A percentile compares a stretch with the other conserved stretches of the same genome.
phyloP scores from a whole-genome alignment of 805 yeast genomes.

The Maudiozyma serrabonitensis region DNA sequence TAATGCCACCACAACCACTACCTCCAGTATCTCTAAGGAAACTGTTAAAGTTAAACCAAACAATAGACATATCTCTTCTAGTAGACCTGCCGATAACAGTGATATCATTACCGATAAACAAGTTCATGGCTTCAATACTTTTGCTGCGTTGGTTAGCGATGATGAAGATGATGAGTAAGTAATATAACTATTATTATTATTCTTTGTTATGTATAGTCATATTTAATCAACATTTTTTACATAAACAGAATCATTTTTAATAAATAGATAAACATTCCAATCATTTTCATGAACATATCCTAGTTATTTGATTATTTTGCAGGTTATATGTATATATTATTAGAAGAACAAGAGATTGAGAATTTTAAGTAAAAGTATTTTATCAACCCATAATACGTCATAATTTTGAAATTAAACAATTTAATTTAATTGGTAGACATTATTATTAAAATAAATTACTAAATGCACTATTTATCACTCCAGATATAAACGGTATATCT shows the following conservation, averaged over 20 bases:
- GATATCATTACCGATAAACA: conserved; percentile 63
- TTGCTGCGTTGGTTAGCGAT: conserved; percentile 60
- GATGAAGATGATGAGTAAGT: conserved; percentile 37
- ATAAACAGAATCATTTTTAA: too few relatives aligned
- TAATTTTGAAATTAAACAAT: too few relatives aligned
- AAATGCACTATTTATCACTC: too few relatives aligned
- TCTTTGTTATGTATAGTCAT: background rate
- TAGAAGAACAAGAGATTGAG: too few relatives aligned
- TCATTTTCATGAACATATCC: background rate
- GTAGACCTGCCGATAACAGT: conserved; percentile 64
- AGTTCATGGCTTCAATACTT: conserved; percentile 63
- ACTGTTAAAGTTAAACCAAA: conserved; percentile 55
- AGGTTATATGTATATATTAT: too few relatives aligned
- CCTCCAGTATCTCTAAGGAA: conserved; percentile 30
- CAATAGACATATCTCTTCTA: conserved; percentile 64
- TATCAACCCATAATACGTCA: too few relatives aligned
- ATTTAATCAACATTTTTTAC: too few relatives aligned
- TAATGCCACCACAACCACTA: conserved; percentile 13
- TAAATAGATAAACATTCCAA: background rate
- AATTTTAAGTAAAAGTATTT: too few relatives aligned
- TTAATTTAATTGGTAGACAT: too few relatives aligned
- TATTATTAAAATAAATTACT: too few relatives aligned
- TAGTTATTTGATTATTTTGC: too few relatives aligned
- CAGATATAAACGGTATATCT: too few relatives aligned
- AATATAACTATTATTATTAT: background rate